Evolutionary conservation across 257 asterid genomes (phyloP).

Genomic region (Penstemon eatonii): DNA sequence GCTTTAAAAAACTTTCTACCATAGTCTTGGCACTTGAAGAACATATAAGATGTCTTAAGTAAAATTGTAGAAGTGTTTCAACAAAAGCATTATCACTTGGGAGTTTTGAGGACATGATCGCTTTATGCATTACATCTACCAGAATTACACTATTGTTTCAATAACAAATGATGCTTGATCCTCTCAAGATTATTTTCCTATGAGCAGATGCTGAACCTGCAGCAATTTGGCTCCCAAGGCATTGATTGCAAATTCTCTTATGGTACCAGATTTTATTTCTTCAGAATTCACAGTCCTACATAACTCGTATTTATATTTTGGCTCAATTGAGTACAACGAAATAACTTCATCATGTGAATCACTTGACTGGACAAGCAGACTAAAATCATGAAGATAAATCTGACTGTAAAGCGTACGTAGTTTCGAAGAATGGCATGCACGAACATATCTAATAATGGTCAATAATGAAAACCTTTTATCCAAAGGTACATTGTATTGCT

Average conservation of each 20-base stretch:
- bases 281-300: slow-evolving; percentile 87
- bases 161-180: no score
- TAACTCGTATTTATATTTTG: slow-evolving; percentile 84
- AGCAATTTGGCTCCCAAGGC: slow-evolving; percentile 79
- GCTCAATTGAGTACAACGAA: slow-evolving; percentile 88
- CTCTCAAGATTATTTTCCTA: no score
- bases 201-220: no score
- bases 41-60: no score
- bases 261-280: slow-evolving; percentile 70
- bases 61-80: no score
- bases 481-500: slow-evolving; percentile 66
- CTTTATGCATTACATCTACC: no score
- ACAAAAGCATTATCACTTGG: no score
- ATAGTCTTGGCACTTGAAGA: no score
- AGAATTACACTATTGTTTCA: no score
- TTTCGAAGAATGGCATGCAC: slow-evolving; percentile 78
- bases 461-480: slow-evolving; percentile 81
- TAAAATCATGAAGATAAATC: slow-evolving; percentile 86
- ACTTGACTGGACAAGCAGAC: slow-evolving; percentile 90
- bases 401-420: slow-evolving; percentile 86
- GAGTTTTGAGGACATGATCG: no score
- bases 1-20: no score
- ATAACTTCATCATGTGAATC: slow-evolving; percentile 94
- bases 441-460: slow-evolving; percentile 95
- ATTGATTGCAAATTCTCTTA: slow-evolving; percentile 84